phyloP scores from a whole-genome alignment of 1,284 basidiomycete species.

The Ganoderma boninense region DNA sequence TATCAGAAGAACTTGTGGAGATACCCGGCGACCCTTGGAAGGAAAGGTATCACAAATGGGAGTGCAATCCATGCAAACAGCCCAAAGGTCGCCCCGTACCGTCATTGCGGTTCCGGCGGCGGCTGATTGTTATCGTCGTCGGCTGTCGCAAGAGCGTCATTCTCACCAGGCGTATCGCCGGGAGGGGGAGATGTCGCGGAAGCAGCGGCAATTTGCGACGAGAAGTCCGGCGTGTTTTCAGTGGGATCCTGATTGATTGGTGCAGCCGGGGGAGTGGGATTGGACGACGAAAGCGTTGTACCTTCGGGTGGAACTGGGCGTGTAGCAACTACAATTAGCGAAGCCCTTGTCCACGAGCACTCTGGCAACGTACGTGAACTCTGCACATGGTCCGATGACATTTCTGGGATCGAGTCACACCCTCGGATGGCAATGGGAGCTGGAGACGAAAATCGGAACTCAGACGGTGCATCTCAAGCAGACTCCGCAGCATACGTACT shows the following conservation, averaged over 20 bases:
- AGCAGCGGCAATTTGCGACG: neutral
- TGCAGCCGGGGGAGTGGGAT: conserved; percentile 16
- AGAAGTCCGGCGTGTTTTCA: conserved; percentile 7
- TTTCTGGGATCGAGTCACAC: conserved; percentile 10
- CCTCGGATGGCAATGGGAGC: conserved; percentile 19
- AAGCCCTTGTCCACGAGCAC: neutral
- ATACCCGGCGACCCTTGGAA: conserved; percentile 69
- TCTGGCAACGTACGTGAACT: conserved; percentile 19
- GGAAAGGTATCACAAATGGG: conserved; percentile 53
- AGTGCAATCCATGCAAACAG: conserved; percentile 54
- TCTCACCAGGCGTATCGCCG: conserved; percentile 14
- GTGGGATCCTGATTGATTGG: conserved; percentile 16
- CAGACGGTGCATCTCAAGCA: neutral
- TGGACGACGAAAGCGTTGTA: conserved; percentile 13
- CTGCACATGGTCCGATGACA: conserved; percentile 10
- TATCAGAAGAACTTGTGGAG: conserved; percentile 51
- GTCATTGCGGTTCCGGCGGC: conserved; percentile 49
- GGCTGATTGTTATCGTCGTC: conserved; percentile 21
- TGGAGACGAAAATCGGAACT: conserved; percentile 8
- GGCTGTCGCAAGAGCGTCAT: conserved; percentile 1
- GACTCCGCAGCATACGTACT: conserved; percentile 6
- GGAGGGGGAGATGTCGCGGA: conserved; percentile 5
- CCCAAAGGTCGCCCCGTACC: conserved; percentile 67
- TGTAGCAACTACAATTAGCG: conserved; percentile 14
- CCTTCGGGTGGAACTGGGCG: conserved; percentile 18